A percentile compares a stretch with the other conserved stretches of the same genome.
Conservation (phyloP, 768 basidiomycete genomes). For the Lentinus brumalis region DNA sequence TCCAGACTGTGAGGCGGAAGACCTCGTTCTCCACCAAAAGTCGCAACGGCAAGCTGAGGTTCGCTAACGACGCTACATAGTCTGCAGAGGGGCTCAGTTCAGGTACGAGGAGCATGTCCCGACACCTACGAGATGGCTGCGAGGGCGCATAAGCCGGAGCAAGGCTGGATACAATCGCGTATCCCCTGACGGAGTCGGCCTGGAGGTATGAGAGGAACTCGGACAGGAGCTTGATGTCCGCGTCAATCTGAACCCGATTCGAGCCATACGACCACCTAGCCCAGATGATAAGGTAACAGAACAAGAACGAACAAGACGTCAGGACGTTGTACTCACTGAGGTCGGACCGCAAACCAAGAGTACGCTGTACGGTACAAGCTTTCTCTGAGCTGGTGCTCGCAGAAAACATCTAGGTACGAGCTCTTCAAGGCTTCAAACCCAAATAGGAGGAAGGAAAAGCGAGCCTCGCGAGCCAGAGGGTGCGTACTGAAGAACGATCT, state of each 20-base stretch:
- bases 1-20: constrained; percentile 84
- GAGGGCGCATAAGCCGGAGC: constrained; percentile 46
- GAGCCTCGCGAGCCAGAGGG: constrained; percentile 84
- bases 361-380: constrained; percentile 79
- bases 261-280: constrained; percentile 95
- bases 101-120: constrained; percentile 33
- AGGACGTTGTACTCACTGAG: constrained; percentile 63
- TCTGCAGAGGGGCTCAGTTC: constrained; percentile 39
- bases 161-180: constrained; percentile 61
- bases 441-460: constrained; percentile 89
- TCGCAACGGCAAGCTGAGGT: constrained; percentile 72
- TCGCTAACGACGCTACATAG: constrained; percentile 61
- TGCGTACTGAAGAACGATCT: constrained; percentile 64
- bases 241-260: constrained; percentile 85
- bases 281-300: background rate
- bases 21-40: constrained; percentile 92
- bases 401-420: constrained; percentile 79
- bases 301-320: background rate
- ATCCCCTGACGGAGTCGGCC: constrained; percentile 67
- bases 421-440: constrained; percentile 92
- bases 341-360: constrained; percentile 91
- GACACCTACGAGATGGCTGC: constrained; percentile 30
- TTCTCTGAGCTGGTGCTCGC: constrained; percentile 76
- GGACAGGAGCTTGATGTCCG: constrained; percentile 83
- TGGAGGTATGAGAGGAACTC: constrained; percentile 83